Evolutionary conservation across 768 basidiomycete genomes (phyloP).

Genomic region (Gymnopilus junonius): DNA sequence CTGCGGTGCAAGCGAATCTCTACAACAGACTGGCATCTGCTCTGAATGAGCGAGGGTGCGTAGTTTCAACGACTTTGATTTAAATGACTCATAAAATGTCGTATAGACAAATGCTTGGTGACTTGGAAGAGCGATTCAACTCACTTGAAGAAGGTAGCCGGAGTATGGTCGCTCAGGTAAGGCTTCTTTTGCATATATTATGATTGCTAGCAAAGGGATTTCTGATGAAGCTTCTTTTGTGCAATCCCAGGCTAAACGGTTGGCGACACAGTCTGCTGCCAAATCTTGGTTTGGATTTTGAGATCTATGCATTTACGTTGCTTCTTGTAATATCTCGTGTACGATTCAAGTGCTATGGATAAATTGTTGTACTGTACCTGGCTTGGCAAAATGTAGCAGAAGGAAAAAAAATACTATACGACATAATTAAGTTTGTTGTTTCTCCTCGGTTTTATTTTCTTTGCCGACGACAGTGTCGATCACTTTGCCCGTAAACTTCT

Average conservation of each 20-base stretch:
- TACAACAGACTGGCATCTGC: constrained; percentile 57
- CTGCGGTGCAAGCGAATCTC: constrained; percentile 41
- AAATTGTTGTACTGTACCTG: background rate
- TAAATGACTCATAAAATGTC: background rate
- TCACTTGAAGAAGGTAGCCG: constrained; percentile 69
- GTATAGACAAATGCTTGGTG: constrained; percentile 61
- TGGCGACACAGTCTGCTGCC: constrained; percentile 64
- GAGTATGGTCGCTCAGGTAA: constrained; percentile 67
- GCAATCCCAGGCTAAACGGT: constrained; percentile 54
- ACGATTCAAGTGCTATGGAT: background rate
- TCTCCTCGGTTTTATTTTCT: constrained; percentile 1
- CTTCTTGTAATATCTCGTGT: too few species aligned
- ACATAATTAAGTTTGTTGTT: background rate
- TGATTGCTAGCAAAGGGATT: background rate
- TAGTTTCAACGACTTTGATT: background rate
- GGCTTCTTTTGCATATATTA: background rate
- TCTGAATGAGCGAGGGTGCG: constrained; percentile 67
- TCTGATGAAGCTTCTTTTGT: background rate
- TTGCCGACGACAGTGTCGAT: constrained; percentile 36
- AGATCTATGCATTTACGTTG: constrained; percentile 2
- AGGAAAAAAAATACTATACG: background rate
- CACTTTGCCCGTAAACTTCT: constrained; percentile 42
- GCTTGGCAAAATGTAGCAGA: background rate
- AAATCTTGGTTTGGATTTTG: constrained; percentile 71
- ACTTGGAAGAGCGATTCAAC: constrained; percentile 65